Evolutionary conservation across 805 yeast genomes (phyloP).

Genomic region (Candida arabinofermentans): DNA sequence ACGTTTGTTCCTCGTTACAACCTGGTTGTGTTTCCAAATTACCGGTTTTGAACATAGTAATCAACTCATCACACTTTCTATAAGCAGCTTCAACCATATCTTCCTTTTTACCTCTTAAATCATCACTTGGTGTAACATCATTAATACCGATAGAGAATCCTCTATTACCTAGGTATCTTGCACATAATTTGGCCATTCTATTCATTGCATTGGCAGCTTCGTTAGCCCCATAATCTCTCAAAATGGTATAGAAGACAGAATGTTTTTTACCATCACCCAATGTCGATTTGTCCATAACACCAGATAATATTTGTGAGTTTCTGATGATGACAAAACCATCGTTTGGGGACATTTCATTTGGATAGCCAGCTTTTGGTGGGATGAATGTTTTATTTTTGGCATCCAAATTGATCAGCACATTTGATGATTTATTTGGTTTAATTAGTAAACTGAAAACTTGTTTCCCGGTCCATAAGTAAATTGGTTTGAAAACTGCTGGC

Average conservation of each 20-base stretch:
- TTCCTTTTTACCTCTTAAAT: conserved; percentile 75
- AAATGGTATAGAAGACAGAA: conserved; percentile 90
- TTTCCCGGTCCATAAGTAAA: conserved; percentile 93
- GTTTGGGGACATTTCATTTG: conserved; percentile 95
- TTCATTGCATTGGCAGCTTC: conserved; percentile 97
- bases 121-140: conserved; percentile 91
- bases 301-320: conserved; percentile 84
- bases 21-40: conserved; percentile 98
- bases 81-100: conserved; percentile 88
- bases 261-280: conserved; percentile 98
- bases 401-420: conserved; percentile 84
- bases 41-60: conserved; percentile 72
- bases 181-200: conserved; percentile 98
- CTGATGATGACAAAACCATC: conserved; percentile 92
- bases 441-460: conserved; percentile 88
- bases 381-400: conserved; percentile 88
- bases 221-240: conserved; percentile 94
- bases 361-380: conserved; percentile 69
- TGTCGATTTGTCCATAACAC: conserved; percentile 95
- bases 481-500: conserved; percentile 90
- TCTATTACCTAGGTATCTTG: conserved; percentile 87
- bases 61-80: conserved; percentile 84
- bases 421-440: conserved; percentile 70
- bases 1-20: conserved; percentile 96
- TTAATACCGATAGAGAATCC: conserved; percentile 97